Evolutionary conservation across 2,329 filamentous ascomycete species (phyloP), one percentile per base, ranked within the genome.

Genomic region (Hypoxylon sp.): DNA sequence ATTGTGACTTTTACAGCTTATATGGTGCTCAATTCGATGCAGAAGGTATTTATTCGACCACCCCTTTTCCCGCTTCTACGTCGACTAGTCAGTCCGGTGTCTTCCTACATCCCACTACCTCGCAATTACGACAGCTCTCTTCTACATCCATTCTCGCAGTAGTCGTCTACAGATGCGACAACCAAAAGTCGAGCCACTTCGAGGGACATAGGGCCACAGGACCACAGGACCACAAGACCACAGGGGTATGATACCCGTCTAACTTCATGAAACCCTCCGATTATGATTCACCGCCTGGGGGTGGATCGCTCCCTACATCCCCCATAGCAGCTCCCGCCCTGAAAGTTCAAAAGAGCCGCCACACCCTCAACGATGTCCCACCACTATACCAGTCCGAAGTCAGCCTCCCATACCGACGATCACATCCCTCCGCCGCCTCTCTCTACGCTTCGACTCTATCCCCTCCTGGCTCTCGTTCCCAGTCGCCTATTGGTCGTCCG

Each of bases 271-370:
- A 70, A 69, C 61, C 74, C 61, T 73, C 72, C 65, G 71, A 71
- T 47, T 58, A 74, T 69, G 70, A 73, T 70, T 81, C 87, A 77
- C 84, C 87, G 74, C 83, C 87, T 81, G 87, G 90, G 79, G 83
- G 87, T 81, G 87, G 90, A 79, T 88, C 90, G 77, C 86, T 91
- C 79, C 88, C 90, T 78, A 87, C 90, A 74, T 85, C 91, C 78
- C 89, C 91, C 74, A 82, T 88, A 75, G 89, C 89, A 71, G 85
- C 88, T 72, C 87, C 90, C 67, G 77, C 82, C 69, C 73, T 85
- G 76, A 88, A 83, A 73, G 74, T 88, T 63, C 85, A 88, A 69
- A 92, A 90, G 80, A 82, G 83, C 70, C 87, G 90, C 57, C 85
- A 88, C 65, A 83, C 87, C 47, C 79, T 85, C 63, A 77, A 83